Conservation (phyloP, 768 basidiomycete genomes). For the Boletus reticulatus region DNA sequence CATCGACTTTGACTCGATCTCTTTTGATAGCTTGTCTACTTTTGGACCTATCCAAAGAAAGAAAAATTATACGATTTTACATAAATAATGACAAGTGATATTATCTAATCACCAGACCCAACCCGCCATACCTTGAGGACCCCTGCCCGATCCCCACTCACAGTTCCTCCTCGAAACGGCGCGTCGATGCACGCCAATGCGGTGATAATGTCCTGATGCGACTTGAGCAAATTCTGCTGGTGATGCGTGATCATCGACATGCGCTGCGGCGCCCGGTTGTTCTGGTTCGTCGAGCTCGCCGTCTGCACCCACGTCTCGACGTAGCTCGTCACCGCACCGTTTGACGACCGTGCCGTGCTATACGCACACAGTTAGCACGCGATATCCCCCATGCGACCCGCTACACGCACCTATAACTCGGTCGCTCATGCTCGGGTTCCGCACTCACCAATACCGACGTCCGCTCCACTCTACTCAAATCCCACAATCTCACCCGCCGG, state of each 20-base stretch:
- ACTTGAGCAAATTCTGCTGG: constrained; percentile 80
- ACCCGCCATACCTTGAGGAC: constrained; percentile 89
- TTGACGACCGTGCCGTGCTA: constrained; percentile 35
- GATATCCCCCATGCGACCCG: neutral
- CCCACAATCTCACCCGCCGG: constrained; percentile 84
- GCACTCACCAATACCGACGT: constrained; percentile 79
- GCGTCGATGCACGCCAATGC: constrained; percentile 85
- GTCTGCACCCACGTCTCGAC: constrained; percentile 62
- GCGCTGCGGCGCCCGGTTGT: constrained; percentile 69
- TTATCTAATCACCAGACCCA: constrained; percentile 47
- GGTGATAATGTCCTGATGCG: constrained; percentile 90
- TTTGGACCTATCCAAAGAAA: constrained; percentile 23
- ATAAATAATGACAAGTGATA: neutral
- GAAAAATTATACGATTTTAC: neutral
- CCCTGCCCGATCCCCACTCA: constrained; percentile 90
- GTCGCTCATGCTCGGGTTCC: constrained; percentile 72
- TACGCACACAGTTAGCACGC: constrained; percentile 1
- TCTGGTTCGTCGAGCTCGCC: constrained; percentile 43
- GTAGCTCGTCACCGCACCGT: constrained; percentile 48
- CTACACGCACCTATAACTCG: constrained; percentile 64
- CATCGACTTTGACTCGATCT: constrained; percentile 30
- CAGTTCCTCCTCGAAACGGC: constrained; percentile 87
- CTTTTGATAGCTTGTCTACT: constrained; percentile 3
- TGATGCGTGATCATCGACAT: constrained; percentile 77
- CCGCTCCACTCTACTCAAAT: constrained; percentile 67